These are phyloP conservation scores for Sarocladium strictum DNA, from an alignment of 2,329 filamentous ascomycete species.

Conservation along the genomic window DNA sequence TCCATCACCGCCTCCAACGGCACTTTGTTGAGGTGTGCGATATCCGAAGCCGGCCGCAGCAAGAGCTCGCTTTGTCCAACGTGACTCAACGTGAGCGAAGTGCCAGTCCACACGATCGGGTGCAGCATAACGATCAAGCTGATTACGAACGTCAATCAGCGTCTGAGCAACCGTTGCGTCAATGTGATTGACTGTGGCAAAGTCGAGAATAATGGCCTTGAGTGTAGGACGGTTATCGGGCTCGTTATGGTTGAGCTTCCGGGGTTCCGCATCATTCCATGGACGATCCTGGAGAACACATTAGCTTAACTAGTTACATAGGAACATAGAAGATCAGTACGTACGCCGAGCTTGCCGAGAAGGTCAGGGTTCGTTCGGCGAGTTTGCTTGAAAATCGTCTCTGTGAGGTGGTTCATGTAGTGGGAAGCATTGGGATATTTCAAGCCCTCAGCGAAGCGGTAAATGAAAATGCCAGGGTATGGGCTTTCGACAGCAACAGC, in stretches of 20 bases:
- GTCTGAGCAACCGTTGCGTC: slow-evolving; percentile 50
- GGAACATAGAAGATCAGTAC: slow-evolving; percentile 17
- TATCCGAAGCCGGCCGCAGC: slow-evolving; percentile 48
- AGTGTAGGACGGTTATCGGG: slow-evolving; percentile 41
- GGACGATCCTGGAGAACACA: slow-evolving; percentile 37
- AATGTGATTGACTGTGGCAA: slow-evolving; percentile 47
- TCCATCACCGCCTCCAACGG: slow-evolving; percentile 16
- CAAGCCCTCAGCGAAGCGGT: slow-evolving; percentile 49
- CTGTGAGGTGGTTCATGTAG: slow-evolving; percentile 43
- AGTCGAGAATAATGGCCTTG: slow-evolving; percentile 51
- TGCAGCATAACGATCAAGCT: slow-evolving; percentile 44
- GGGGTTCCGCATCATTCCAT: slow-evolving; percentile 49
- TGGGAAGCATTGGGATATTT: slow-evolving; percentile 49
- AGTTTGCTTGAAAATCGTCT: slow-evolving; percentile 38
- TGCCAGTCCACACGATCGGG: slow-evolving; percentile 42
- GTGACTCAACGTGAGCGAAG: slow-evolving; percentile 46
- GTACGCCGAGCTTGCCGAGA: slow-evolving; percentile 40
- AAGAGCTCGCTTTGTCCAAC: slow-evolving; percentile 52
- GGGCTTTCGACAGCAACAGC: slow-evolving; percentile 37
- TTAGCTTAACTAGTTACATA: slow-evolving; percentile 11
- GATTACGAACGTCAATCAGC: slow-evolving; percentile 47
- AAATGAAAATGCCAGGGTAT: slow-evolving; percentile 49
- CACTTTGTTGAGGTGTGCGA: slow-evolving; percentile 23
- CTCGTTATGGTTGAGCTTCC: slow-evolving; percentile 23
- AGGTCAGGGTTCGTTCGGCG: slow-evolving; percentile 36